phyloP scores from a whole-genome alignment of 2,329 filamentous ascomycete genomes.

The Knufia fluminis region DNA sequence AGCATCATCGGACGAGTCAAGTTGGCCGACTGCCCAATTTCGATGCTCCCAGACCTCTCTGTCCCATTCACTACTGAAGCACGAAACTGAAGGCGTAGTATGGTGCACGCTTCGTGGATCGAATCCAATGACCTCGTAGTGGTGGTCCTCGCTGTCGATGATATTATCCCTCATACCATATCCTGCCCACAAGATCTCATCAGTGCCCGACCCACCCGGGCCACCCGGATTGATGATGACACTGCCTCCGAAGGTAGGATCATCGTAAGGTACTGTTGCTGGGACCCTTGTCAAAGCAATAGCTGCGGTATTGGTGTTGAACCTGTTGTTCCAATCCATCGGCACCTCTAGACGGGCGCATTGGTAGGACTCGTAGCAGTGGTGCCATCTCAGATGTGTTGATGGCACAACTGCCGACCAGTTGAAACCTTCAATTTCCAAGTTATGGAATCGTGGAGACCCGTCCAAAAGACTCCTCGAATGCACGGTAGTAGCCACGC shows the following conservation, averaged over 20 bases:
- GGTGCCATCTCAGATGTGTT: conserved; percentile 24
- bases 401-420: conserved; percentile 1
- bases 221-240: conserved; percentile 41
- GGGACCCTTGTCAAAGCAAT: conserved; percentile 41
- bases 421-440: conserved; percentile 5
- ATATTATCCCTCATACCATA: conserved; percentile 20
- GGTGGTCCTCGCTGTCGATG: conserved; percentile 29
- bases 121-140: conserved; percentile 37
- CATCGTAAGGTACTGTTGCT: conserved; percentile 28
- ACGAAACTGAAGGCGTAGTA: conserved; percentile 24
- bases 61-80: conserved; percentile 20
- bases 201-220: conserved; percentile 31
- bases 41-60: conserved; percentile 8
- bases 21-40: conserved; percentile 13
- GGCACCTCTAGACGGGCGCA: conserved; percentile 44
- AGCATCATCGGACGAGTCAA: conserved; percentile 13
- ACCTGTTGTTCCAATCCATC: conserved; percentile 36
- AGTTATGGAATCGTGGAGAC: neutral
- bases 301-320: conserved; percentile 29
- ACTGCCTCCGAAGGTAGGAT: conserved; percentile 38
- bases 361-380: conserved; percentile 38
- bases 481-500: neutral
- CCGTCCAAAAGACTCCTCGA: neutral
- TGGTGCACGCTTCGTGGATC: conserved; percentile 36
- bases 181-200: conserved; percentile 22